Evolutionary conservation across 257 asterid species (phyloP).

Genomic region (Lithospermum erythrorhizon): DNA sequence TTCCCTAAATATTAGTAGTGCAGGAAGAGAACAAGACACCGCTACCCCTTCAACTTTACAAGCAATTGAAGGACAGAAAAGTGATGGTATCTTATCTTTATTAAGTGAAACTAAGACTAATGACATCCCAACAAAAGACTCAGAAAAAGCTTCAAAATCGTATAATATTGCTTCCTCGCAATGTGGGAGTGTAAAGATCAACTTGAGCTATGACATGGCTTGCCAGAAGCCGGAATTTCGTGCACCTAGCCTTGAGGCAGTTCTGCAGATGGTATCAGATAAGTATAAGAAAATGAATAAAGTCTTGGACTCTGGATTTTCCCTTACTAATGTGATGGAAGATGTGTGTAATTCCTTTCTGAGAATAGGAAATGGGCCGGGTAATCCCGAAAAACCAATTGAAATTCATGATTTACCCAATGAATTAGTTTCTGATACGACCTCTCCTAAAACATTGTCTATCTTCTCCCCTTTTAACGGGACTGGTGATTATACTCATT

Average conservation of each 20-base stretch:
- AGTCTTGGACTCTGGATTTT: conserved; percentile 30
- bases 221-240: conserved; percentile 15
- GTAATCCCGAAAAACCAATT: conserved; percentile 11
- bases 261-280: conserved; percentile 19
- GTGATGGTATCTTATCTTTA: conserved; percentile 10
- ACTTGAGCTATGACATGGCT: conserved; percentile 15
- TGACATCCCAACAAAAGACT: conserved; percentile 6
- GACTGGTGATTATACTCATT: conserved; percentile 16
- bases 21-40: conserved; percentile 14
- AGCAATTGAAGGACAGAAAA: conserved; percentile 15
- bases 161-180: conserved; percentile 22
- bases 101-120: conserved; percentile 20
- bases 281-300: conserved; percentile 35
- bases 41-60: conserved; percentile 17
- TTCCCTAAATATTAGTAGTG: conserved; percentile 18
- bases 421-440: conserved; percentile 21
- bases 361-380: conserved; percentile 31
- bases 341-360: conserved; percentile 44
- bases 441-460: conserved; percentile 16
- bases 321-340: conserved; percentile 41
- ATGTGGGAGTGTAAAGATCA: conserved; percentile 24
- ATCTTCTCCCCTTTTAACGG: conserved; percentile 27
- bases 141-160: conserved; percentile 5
- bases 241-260: conserved; percentile 21
- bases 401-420: conserved; percentile 10